phyloP scores from a whole-genome alignment of 2,329 filamentous ascomycete genomes.

The Colletotrichum sp. region DNA sequence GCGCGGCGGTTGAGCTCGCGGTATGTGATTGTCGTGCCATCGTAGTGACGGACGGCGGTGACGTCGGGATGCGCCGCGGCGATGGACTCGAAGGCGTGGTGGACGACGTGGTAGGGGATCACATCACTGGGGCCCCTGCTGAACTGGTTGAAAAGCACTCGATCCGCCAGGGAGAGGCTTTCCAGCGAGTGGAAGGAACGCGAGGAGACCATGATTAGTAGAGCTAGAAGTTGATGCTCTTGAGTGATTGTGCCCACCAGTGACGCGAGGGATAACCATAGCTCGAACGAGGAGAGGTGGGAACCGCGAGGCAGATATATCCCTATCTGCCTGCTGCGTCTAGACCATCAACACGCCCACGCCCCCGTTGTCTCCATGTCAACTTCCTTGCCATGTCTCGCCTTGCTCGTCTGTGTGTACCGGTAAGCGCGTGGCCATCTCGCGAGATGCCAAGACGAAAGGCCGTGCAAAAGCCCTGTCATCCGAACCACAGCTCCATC shows the following conservation, averaged over 20 bases:
- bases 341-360: not conserved
- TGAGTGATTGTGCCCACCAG: slow-evolving; percentile 6
- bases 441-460: not conserved
- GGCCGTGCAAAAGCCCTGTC: not conserved
- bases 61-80: slow-evolving; percentile 39
- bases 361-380: not conserved
- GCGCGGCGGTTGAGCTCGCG: slow-evolving; percentile 45
- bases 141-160: slow-evolving; percentile 21
- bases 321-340: not conserved
- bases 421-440: not conserved
- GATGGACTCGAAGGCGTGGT: slow-evolving; percentile 22
- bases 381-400: not conserved
- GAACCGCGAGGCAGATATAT: slow-evolving; percentile 15
- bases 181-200: slow-evolving; percentile 20
- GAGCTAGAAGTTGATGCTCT: not conserved
- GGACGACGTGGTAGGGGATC: slow-evolving; percentile 19
- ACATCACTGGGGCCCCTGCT: slow-evolving; percentile 8
- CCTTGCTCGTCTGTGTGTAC: not conserved
- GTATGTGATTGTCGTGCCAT: slow-evolving; percentile 46
- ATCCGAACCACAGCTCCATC: not conserved
- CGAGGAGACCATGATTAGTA: slow-evolving; percentile 7
- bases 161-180: slow-evolving; percentile 15
- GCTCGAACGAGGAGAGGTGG: not conserved
- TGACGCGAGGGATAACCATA: not conserved
- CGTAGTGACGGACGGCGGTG: slow-evolving; percentile 41